Conservation (phyloP, 495 filamentous ascomycete species). For the Hamigera avellanea region DNA sequence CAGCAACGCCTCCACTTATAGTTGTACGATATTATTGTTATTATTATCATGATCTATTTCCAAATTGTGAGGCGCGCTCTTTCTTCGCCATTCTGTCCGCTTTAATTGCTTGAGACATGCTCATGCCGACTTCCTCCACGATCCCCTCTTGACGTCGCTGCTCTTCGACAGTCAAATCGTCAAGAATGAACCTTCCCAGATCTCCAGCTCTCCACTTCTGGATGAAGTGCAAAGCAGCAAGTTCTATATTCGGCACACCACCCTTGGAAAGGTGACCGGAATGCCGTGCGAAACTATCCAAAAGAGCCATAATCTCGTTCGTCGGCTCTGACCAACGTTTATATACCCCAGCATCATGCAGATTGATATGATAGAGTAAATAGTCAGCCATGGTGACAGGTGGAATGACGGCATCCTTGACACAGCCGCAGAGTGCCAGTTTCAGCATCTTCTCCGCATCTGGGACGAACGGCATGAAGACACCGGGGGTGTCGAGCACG, state of each 20-base stretch:
- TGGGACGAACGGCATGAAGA: slow-evolving; percentile 86
- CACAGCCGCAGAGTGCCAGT: slow-evolving; percentile 76
- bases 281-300: slow-evolving; percentile 54
- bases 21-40: no score
- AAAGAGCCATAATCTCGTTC: slow-evolving; percentile 63
- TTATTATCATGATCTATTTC: slow-evolving; percentile 12
- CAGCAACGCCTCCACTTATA: no score
- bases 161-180: slow-evolving; percentile 55
- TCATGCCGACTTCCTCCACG: slow-evolving; percentile 20
- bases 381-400: slow-evolving; percentile 75
- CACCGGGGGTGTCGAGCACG: slow-evolving; percentile 67
- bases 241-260: slow-evolving; percentile 57
- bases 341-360: slow-evolving; percentile 46
- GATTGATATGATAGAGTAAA: slow-evolving; percentile 73
- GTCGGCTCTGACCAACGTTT: slow-evolving; percentile 56
- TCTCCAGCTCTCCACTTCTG: slow-evolving; percentile 71
- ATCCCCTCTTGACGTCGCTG: slow-evolving; percentile 29
- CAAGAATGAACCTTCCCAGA: slow-evolving; percentile 68
- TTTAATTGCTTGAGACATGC: slow-evolving; percentile 33
- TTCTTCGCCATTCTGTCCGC: slow-evolving; percentile 24
- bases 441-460: slow-evolving; percentile 85
- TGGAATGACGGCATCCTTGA: slow-evolving; percentile 77
- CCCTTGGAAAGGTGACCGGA: slow-evolving; percentile 71
- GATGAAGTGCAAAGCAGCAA: slow-evolving; percentile 71
- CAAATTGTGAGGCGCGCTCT: slow-evolving; percentile 6